Percentiles rank a stretch among this genome's conserved stretches.
phyloP scores from a whole-genome alignment of 331 rosid genomes.

The Pyracantha coccinea region DNA sequence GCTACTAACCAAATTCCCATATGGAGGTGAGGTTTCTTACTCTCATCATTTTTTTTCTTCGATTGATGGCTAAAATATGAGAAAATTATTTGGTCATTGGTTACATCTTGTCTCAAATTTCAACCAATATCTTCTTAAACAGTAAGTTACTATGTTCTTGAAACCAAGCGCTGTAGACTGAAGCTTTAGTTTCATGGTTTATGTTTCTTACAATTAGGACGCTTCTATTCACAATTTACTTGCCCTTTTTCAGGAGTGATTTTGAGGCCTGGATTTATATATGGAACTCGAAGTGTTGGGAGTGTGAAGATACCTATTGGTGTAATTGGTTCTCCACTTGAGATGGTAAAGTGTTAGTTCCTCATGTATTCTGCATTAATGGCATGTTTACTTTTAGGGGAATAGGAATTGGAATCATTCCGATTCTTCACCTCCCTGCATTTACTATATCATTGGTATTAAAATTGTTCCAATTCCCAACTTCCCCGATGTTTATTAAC shows the following conservation, averaged over 20 bases:
- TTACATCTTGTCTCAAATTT: background rate
- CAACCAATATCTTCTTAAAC: background rate
- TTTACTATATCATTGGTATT: too few relatives aligned
- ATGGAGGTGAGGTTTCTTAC: conserved; percentile 55
- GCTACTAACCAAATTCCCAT: conserved; percentile 64
- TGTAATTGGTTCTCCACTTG: conserved; percentile 77
- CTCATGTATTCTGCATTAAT: background rate
- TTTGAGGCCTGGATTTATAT: conserved; percentile 91
- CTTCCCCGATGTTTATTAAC: too few relatives aligned
- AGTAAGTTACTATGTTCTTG: background rate
- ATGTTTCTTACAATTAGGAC: background rate
- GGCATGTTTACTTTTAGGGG: background rate
- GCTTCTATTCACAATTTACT: background rate
- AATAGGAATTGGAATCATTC: background rate
- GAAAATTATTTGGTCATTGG: background rate
- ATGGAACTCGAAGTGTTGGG: conserved; percentile 89
- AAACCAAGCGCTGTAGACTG: background rate
- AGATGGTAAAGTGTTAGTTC: conserved; percentile 50
- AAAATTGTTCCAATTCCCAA: too few relatives aligned
- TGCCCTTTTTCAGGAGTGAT: conserved; percentile 66
- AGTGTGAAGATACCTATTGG: conserved; percentile 80
- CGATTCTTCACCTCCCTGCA: background rate
- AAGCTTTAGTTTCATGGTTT: background rate
- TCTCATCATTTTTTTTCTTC: background rate
- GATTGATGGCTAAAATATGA: background rate